Evolutionary conservation across 2,329 filamentous ascomycete species (phyloP), one percentile per base, ranked within the genome.

Genomic region (Calonectria ilicicola): DNA sequence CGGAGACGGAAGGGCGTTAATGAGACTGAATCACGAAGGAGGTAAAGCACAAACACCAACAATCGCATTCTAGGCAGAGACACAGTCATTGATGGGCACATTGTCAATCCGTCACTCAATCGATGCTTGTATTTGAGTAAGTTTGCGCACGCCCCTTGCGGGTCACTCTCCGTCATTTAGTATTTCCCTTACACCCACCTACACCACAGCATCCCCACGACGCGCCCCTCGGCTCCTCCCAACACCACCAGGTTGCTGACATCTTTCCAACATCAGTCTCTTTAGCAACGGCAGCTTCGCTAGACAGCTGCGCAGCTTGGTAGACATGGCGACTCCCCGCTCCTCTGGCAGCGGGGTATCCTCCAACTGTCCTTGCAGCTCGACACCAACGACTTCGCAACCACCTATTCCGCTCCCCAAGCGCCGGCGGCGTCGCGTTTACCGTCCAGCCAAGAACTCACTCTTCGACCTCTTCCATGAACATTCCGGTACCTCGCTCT

Each of bases 381-480:
- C 74, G 53, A 80, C 79, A 44, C 79, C 81, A 10, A 72, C 74
- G n/a, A 80, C 75, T 9, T 80, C 78, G 14, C 79, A 82, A 58
- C 62, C 67, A 64, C 75, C 80, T 32, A 69, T 71, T 21, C 62
- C 69, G 17, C 67, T 75, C 35, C 76, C 72, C 23, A 75, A 78
- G 67, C 80, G 75, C 73, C 78, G 76, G 68, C 80, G 71, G 60
- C 79, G 81, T 72, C 79, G 80, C 68, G 82, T 85, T 46, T 85
- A 79, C 12, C 82, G 82, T 3, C 87, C 88, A 0, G 85, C 86
- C 53, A 80, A 82, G 23, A 86, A 86, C 23, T 91, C 90, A 0
- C 82, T 91, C 26, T 88, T 87, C 77, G 88, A 89, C 72, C 83
- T 89, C 53, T 83, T 91, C 72, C 86, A 87, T 72, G 83, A 87